Percentiles rank a stretch among this genome's conserved stretches.
phyloP scores from a whole-genome alignment of 169 alveolate species.

The Plasmodium yoelii region DNA sequence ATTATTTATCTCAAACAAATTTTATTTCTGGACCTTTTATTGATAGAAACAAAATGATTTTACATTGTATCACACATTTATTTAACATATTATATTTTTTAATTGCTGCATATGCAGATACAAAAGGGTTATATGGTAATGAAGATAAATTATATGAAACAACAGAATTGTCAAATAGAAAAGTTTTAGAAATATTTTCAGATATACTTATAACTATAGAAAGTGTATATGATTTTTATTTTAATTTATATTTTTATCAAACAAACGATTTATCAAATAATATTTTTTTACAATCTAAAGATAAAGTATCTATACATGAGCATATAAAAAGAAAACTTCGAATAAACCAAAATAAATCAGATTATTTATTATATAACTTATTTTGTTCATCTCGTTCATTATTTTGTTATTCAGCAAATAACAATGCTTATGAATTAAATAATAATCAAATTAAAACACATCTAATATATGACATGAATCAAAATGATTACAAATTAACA shows the following conservation, averaged over 20 bases:
- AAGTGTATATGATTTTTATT: constrained; percentile 56
- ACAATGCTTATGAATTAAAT: constrained; percentile 50
- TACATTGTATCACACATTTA: constrained; percentile 39
- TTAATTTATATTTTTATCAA: constrained; percentile 64
- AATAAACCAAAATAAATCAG: constrained; percentile 60
- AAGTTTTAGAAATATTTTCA: constrained; percentile 67
- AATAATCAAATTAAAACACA: constrained; percentile 12
- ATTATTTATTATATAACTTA: constrained; percentile 50
- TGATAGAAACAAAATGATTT: constrained; percentile 42
- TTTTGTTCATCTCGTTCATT: constrained; percentile 62
- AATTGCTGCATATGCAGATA: constrained; percentile 38
- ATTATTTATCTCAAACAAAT: constrained; percentile 15
- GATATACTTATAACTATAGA: constrained; percentile 52
- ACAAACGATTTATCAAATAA: constrained; percentile 38
- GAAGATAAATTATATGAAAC: constrained; percentile 64
- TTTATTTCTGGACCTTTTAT: constrained; percentile 39
- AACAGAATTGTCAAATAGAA: constrained; percentile 51
- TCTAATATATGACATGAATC: constrained; percentile 37
- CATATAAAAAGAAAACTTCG: constrained; percentile 65
- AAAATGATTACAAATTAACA: constrained; percentile 42
- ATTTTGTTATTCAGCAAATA: constrained; percentile 64
- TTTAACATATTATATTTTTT: constrained; percentile 61
- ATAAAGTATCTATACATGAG: constrained; percentile 62
- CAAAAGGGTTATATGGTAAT: constrained; percentile 56
- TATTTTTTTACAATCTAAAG: constrained; percentile 38